A percentile compares a stretch with the other conserved stretches of the same genome.
Evolutionary conservation across 139 green algal genomes (phyloP).

Genomic region (Chara braunii): DNA sequence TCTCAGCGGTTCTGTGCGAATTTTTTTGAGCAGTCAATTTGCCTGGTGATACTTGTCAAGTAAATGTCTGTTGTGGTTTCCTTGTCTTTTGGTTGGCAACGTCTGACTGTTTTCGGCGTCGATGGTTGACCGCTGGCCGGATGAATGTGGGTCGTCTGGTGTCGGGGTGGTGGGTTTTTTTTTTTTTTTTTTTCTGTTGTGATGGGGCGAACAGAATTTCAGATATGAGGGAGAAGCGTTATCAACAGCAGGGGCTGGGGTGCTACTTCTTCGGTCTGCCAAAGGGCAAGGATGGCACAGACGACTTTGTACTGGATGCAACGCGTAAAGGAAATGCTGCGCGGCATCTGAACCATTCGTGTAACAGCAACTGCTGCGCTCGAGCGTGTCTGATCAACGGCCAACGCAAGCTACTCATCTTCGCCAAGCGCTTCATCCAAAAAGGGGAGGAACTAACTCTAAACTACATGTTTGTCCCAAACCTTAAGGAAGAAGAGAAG

Average conservation of each 20-base stretch:
- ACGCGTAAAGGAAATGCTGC: constrained; percentile 22
- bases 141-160: too few species aligned
- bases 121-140: too few species aligned
- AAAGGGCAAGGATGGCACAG: not conserved
- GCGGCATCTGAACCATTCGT: constrained; percentile 27
- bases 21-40: too few species aligned
- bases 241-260: constrained; percentile 11
- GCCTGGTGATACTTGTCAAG: too few species aligned
- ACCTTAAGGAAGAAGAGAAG: not conserved
- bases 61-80: too few species aligned
- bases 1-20: too few species aligned
- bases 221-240: constrained; percentile 15
- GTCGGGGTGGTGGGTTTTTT: too few species aligned
- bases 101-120: too few species aligned
- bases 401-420: constrained; percentile 17
- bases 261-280: constrained; percentile 31
- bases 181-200: too few species aligned
- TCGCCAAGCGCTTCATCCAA: constrained; percentile 7
- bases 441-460: constrained; percentile 15
- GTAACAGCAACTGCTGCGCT: constrained; percentile 7
- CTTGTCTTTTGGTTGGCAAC: too few species aligned
- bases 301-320: constrained; percentile 24
- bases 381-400: constrained; percentile 16
- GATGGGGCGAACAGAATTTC: too few species aligned
- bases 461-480: constrained; percentile 21